Evolutionary conservation across 1,284 basidiomycete genomes (phyloP).

Genomic region (Sanguinoderma infundibulare): DNA sequence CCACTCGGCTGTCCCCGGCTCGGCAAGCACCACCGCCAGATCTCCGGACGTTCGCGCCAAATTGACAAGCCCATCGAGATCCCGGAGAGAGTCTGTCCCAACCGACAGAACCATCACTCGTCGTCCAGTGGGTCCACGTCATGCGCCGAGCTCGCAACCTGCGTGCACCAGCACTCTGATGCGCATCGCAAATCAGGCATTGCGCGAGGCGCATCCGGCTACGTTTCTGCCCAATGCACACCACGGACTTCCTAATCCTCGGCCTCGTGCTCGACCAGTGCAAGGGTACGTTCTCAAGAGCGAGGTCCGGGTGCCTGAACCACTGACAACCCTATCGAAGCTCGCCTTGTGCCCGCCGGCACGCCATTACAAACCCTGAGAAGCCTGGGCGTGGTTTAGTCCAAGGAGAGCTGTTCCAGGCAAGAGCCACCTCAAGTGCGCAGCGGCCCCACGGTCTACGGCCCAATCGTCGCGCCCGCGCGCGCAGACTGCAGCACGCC

Average conservation of each 20-base stretch:
- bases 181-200: neutral
- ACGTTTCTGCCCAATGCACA: neutral
- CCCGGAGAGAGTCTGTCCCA: neutral
- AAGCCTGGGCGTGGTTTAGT: neutral
- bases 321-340: neutral
- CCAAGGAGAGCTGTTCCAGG: neutral
- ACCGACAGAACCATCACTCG: neutral
- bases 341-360: neutral
- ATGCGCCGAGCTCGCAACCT: neutral
- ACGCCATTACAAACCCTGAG: conserved; percentile 4
- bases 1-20: conserved; percentile 6
- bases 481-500: too few relatives aligned
- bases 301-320: conserved; percentile 5
- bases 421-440: neutral
- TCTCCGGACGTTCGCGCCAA: neutral
- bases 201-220: neutral
- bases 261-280: conserved; percentile 2
- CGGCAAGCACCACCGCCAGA: conserved; percentile 11
- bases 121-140: conserved; percentile 14
- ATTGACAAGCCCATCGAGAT: conserved; percentile 3
- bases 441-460: too few relatives aligned
- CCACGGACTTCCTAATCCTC: neutral
- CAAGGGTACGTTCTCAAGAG: conserved; percentile 7
- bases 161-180: neutral
- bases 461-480: too few relatives aligned